phyloP scores from a whole-genome alignment of 495 filamentous ascomycete genomes.

The Staphylotrichum longicolle region DNA sequence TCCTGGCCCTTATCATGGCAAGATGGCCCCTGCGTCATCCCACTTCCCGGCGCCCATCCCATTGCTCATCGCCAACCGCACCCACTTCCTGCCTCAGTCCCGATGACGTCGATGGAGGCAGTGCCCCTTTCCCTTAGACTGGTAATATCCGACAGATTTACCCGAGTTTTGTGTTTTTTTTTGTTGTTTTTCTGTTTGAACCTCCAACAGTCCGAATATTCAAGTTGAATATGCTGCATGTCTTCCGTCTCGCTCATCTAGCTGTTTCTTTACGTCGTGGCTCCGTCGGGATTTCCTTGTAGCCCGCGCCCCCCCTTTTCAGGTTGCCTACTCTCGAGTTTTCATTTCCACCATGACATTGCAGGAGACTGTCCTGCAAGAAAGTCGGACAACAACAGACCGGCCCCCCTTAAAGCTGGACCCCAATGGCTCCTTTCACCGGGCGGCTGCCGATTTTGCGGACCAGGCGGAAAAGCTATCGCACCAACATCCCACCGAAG shows the following conservation, averaged over 20 bases:
- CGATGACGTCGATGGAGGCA: conserved; percentile 10
- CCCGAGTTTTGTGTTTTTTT: too few relatives aligned
- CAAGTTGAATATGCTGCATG: not conserved
- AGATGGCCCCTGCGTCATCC: too few relatives aligned
- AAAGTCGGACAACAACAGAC: not conserved
- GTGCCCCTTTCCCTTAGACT: too few relatives aligned
- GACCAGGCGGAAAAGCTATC: conserved; percentile 63
- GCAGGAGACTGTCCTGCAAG: not conserved
- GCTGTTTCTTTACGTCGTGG: conserved; percentile 1
- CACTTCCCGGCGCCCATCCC: too few relatives aligned
- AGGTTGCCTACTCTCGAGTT: not conserved
- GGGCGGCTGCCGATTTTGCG: conserved; percentile 41
- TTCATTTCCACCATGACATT: conserved; percentile 3
- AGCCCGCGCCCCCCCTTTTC: not conserved
- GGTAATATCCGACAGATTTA: too few relatives aligned
- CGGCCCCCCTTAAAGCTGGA: not conserved
- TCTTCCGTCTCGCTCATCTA: not conserved
- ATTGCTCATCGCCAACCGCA: not conserved
- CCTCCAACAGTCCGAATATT: too few relatives aligned
- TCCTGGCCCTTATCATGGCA: too few relatives aligned
- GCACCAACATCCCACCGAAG: conserved; percentile 34
- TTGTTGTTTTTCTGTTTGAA: not conserved
- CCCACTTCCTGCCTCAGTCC: not conserved
- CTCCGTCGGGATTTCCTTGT: not conserved
- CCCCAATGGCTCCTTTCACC: conserved; percentile 12